These are phyloP conservation scores for Penicillium sp. DNA, from an alignment of 2,329 filamentous ascomycete species.

Conservation along the genomic window DNA sequence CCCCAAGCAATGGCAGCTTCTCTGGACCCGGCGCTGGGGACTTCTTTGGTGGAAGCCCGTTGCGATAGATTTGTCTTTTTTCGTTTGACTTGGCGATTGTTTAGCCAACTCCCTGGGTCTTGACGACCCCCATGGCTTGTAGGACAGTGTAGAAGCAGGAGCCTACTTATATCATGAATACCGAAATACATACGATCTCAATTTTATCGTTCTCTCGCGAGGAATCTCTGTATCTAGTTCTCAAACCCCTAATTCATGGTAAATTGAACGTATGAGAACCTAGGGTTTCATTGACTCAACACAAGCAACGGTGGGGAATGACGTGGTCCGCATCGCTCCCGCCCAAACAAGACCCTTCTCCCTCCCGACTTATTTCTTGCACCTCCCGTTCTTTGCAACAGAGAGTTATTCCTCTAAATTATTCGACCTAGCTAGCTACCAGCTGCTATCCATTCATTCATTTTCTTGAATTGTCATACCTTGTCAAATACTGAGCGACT, in stretches of 20 bases:
- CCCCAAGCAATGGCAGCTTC: conserved; percentile 45
- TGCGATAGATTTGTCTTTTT: conserved; percentile 28
- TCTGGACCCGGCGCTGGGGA: conserved; percentile 37
- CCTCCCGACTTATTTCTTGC: background rate
- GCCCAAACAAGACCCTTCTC: conserved; percentile 2
- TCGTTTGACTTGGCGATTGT: background rate
- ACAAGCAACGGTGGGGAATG: conserved; percentile 29
- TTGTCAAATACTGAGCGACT: background rate
- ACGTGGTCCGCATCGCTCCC: conserved; percentile 25
- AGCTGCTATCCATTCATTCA: background rate
- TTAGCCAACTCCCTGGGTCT: background rate
- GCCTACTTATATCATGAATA: background rate
- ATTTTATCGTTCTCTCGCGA: background rate
- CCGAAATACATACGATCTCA: background rate
- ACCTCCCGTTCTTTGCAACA: background rate
- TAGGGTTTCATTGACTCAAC: background rate
- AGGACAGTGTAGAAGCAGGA: background rate
- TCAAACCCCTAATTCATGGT: background rate
- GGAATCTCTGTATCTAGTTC: background rate
- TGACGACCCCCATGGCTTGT: background rate
- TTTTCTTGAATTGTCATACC: background rate
- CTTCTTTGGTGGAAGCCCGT: conserved; percentile 41
- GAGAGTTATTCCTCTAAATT: background rate
- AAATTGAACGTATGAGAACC: no score
- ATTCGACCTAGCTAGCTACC: background rate